phyloP scores from a whole-genome alignment of 768 basidiomycete genomes.

The Suillus fuscotomentosus region DNA sequence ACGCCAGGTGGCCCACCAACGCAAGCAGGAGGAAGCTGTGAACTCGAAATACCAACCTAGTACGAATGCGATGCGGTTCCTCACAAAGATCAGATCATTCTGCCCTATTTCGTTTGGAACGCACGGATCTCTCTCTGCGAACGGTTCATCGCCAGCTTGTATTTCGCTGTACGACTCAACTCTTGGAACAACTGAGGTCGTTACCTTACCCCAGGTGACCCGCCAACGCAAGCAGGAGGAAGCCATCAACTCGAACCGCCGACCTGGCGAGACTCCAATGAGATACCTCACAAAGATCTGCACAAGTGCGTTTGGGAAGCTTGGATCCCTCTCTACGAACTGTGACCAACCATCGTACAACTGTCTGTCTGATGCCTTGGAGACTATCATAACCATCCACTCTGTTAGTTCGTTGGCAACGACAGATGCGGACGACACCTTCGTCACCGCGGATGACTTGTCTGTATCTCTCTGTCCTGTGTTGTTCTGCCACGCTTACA shows the following conservation, averaged over 20 bases:
- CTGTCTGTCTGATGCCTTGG: background rate
- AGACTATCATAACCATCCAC: background rate
- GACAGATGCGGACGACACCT: background rate
- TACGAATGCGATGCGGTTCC: background rate
- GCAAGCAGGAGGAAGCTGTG: background rate
- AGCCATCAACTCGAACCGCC: background rate
- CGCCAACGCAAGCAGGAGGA: background rate
- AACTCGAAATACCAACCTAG: background rate
- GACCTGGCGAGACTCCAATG: background rate
- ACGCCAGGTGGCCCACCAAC: background rate
- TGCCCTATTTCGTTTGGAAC: background rate
- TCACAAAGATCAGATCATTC: background rate
- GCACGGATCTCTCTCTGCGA: background rate
- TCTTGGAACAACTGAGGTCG: constrained; percentile 18
- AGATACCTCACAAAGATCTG: background rate
- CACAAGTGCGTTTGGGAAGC: background rate
- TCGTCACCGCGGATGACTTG: background rate
- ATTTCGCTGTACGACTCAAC: constrained; percentile 8
- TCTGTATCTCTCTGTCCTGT: background rate
- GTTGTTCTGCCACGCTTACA: background rate
- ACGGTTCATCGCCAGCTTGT: background rate
- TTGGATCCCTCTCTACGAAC: too few relatives aligned
- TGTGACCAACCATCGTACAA: background rate
- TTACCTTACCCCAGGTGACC: constrained; percentile 5
- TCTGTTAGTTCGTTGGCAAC: background rate